A percentile compares a stretch with the other conserved stretches of the same genome.
Evolutionary conservation across 108 stramenopile species (phyloP).

Genomic region (Pseudonitzschia multiseries): DNA sequence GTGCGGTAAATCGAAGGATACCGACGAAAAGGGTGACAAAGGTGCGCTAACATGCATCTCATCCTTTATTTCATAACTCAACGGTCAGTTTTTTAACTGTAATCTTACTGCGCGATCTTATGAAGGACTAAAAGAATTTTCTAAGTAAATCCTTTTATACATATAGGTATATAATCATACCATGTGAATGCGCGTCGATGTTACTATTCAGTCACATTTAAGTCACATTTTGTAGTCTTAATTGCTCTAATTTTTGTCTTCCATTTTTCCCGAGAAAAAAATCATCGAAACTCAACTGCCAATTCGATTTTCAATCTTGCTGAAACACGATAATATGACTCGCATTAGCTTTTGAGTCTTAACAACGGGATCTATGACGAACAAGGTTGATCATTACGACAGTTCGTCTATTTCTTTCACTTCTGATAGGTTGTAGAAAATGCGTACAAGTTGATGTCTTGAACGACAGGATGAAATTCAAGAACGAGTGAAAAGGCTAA

Average conservation of each 20-base stretch:
- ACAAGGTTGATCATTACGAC: too few relatives aligned
- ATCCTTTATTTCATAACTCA: neutral
- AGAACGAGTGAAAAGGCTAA: too few relatives aligned
- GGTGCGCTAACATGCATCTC: neutral
- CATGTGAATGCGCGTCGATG: neutral
- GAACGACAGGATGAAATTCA: too few relatives aligned
- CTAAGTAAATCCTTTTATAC: neutral
- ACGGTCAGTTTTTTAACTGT: constrained; percentile 8
- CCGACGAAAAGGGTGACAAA: neutral
- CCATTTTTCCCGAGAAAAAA: neutral
- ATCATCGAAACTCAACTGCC: constrained; percentile 5
- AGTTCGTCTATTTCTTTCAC: too few relatives aligned
- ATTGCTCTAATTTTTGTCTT: neutral
- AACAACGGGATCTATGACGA: neutral
- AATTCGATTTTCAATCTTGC: constrained; percentile 12
- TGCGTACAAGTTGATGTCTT: too few relatives aligned
- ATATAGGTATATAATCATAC: neutral
- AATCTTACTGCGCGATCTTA: constrained; percentile 5
- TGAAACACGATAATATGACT: neutral
- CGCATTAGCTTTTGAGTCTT: neutral
- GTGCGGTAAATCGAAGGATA: neutral
- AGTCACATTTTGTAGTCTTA: constrained; percentile 15
- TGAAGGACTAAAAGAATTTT: constrained; percentile 5
- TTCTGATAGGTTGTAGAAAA: too few relatives aligned
- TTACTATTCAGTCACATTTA: constrained; percentile 1